Conservation (phyloP, 2,329 filamentous ascomycete genomes). For the Neocucurbitaria cava region DNA sequence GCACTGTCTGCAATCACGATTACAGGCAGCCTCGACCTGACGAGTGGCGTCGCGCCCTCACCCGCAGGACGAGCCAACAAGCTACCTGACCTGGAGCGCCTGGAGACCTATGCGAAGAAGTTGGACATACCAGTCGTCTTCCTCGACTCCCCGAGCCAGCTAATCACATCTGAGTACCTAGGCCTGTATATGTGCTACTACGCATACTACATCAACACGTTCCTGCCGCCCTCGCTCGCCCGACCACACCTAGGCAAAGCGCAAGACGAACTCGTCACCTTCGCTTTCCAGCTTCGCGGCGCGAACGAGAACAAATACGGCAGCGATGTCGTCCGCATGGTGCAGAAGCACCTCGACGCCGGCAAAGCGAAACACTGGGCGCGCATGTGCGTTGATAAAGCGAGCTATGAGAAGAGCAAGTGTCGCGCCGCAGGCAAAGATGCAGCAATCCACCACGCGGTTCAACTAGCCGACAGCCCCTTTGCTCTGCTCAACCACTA, state of each 20-base stretch:
- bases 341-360: constrained; percentile 35
- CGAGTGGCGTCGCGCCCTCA: constrained; percentile 26
- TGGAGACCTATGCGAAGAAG: constrained; percentile 32
- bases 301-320: constrained; percentile 30
- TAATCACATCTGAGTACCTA: constrained; percentile 28
- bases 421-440: constrained; percentile 31
- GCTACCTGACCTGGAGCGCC: constrained; percentile 24
- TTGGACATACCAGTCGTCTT: constrained; percentile 38
- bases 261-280: constrained; percentile 38
- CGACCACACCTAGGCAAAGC: constrained; percentile 31
- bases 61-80: constrained; percentile 28
- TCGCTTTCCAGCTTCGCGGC: constrained; percentile 34
- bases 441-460: constrained; percentile 28
- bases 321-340: constrained; percentile 21
- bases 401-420: constrained; percentile 25
- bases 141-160: constrained; percentile 32
- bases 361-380: constrained; percentile 31
- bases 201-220: constrained; percentile 40
- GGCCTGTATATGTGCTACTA: constrained; percentile 42
- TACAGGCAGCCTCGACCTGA: constrained; percentile 29
- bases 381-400: constrained; percentile 23
- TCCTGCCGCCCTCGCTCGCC: constrained; percentile 28
- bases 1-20: constrained; percentile 33
- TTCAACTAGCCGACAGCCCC: constrained; percentile 37
- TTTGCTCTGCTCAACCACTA: constrained; percentile 21